Conservation (phyloP, 2,329 filamentous ascomycete genomes). For the Colletotrichum liriopes region DNA sequence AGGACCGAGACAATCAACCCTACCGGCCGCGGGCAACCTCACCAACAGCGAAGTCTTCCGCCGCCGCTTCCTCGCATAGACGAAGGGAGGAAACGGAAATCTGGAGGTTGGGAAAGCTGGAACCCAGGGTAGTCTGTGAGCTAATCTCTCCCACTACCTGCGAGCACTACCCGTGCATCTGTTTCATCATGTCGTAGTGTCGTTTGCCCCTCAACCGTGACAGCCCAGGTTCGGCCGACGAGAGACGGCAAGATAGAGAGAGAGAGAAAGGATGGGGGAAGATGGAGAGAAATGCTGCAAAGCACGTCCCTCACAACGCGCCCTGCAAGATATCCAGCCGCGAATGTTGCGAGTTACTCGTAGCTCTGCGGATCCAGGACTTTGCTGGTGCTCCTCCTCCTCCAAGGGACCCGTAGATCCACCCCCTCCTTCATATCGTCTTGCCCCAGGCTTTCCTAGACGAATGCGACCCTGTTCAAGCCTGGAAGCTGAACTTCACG, state of each 20-base stretch:
- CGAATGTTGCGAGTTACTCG: neutral
- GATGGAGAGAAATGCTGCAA: neutral
- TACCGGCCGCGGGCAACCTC: neutral
- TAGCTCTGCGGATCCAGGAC: neutral
- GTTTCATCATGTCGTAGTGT: constrained; percentile 34
- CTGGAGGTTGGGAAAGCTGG: constrained; percentile 8
- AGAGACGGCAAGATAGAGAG: neutral
- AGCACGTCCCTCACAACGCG: constrained; percentile 8
- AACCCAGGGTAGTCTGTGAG: constrained; percentile 3
- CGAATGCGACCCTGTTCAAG: constrained; percentile 22
- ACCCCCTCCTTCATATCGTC: constrained; percentile 36
- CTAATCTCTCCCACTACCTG: constrained; percentile 12
- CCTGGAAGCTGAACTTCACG: constrained; percentile 5
- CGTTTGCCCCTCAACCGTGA: constrained; percentile 26
- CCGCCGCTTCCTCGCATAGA: constrained; percentile 28
- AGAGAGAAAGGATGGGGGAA: neutral
- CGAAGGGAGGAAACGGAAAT: neutral
- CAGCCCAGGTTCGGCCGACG: constrained; percentile 18
- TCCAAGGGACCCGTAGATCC: constrained; percentile 32
- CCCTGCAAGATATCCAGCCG: constrained; percentile 1
- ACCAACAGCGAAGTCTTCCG: constrained; percentile 8
- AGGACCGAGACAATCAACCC: constrained; percentile 18
- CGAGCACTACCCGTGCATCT: constrained; percentile 28
- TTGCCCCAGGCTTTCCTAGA: constrained; percentile 23
- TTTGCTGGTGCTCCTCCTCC: neutral